These are phyloP conservation scores for Pseudogymnoascus sp. DNA, from an alignment of 2,329 filamentous ascomycete species.

Conservation along the genomic window DNA sequence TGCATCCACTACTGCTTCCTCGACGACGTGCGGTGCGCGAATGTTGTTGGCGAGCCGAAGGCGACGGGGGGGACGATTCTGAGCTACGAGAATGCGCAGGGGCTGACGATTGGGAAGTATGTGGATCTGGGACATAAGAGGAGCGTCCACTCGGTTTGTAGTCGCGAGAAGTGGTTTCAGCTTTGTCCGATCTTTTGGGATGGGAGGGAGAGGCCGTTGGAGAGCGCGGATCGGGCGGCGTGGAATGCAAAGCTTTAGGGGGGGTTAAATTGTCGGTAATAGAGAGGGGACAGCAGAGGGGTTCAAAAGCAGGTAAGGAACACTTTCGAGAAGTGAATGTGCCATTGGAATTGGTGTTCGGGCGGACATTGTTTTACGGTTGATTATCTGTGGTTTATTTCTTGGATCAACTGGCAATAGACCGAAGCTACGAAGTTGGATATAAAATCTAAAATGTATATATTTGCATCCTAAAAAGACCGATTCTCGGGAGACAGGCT, in stretches of 20 bases:
- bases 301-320: neutral
- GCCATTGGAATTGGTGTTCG: neutral
- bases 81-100: constrained; percentile 30
- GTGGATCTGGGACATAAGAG: constrained; percentile 37
- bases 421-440: neutral
- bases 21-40: constrained; percentile 52
- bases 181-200: constrained; percentile 45
- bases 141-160: constrained; percentile 33
- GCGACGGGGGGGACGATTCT: constrained; percentile 64
- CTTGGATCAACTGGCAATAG: neutral
- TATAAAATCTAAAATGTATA: neutral
- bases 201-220: constrained; percentile 38
- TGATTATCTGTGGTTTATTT: neutral
- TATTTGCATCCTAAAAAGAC: neutral
- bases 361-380: neutral
- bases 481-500: neutral
- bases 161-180: constrained; percentile 38
- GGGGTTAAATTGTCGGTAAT: neutral
- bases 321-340: neutral
- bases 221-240: constrained; percentile 39
- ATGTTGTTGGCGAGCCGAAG: constrained; percentile 64
- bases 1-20: constrained; percentile 59
- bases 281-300: neutral
- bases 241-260: constrained; percentile 42
- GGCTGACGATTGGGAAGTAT: constrained; percentile 31